Evolutionary conservation across 2,329 filamentous ascomycete genomes (phyloP), one percentile per base, ranked within the genome.

Genomic region (Botrytis elliptica): DNA sequence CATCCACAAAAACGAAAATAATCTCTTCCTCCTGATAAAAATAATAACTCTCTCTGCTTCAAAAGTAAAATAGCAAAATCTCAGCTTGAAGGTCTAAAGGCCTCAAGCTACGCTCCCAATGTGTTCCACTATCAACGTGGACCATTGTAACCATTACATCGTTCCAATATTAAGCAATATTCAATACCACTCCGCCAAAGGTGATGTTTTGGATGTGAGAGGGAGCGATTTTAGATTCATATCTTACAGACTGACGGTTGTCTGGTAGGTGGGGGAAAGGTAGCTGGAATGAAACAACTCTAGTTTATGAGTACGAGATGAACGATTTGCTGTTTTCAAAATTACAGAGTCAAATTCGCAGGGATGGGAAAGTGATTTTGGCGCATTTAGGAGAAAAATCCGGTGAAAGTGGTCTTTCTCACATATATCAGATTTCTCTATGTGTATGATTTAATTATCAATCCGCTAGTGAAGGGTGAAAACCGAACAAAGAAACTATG

Each of bases 271-370:
- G 10, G n/a, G 2, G 29, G 25, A 16, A 55, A 16, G 52, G 4
- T n/a, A n/a, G n/a, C 3, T n/a, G 25, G 25, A 16, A 55, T 29
- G 8, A 12, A 49, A 25, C 0, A 12, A 25, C 8, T 25, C 1
- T 12, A 25, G 7, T 46, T n/a, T n/a, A 3, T 46, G 4, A 14
- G 25, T 4, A 52, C 12, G 25, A 52, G 49, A n/a, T 14, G 5
- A 10, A 52, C 4, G 49, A n/a, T n/a, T 52, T n/a, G 25, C 46
- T 49, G 22, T 49, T n/a, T 14, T 3, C 49, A n/a, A 5, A 52
- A 5, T n/a, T 14, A 2, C 3, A n/a, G 25, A n/a, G 12, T 6
- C 6, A 14, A 6, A 0, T n/a, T 14, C 6, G 49, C 10, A 14
- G 49, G 14, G 10, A n/a, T 52, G 33, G 33, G 33, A 33, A 33